These are phyloP conservation scores for Alternaria angustiovoidea DNA, from an alignment of 2,329 filamentous ascomycete species.

Conservation along the genomic window DNA sequence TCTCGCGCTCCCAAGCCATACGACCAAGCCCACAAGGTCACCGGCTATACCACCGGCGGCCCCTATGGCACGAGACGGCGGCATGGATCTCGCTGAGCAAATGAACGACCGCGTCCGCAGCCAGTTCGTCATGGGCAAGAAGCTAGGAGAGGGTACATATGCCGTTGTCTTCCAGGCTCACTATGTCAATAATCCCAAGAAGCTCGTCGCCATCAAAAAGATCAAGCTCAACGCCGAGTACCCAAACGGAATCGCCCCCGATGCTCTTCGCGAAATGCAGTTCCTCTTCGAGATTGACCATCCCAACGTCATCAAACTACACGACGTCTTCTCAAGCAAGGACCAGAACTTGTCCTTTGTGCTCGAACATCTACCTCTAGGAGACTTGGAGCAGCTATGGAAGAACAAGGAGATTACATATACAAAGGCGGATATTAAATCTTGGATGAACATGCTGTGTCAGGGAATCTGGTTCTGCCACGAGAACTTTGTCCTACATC, in stretches of 20 bases:
- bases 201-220: conserved; percentile 90
- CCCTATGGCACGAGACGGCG: conserved; percentile 27
- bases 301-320: conserved; percentile 92
- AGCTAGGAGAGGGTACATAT: conserved; percentile 95
- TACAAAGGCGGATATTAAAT: conserved; percentile 89
- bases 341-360: conserved; percentile 97
- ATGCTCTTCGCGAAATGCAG: conserved; percentile 94
- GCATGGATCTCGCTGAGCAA: conserved; percentile 55
- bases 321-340: conserved; percentile 93
- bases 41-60: conserved; percentile 22
- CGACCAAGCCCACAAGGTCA: conserved; percentile 23
- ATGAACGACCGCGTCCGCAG: conserved; percentile 66
- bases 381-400: conserved; percentile 87
- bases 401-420: conserved; percentile 86
- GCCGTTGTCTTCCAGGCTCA: conserved; percentile 93
- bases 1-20: conserved; percentile 43
- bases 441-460: conserved; percentile 98
- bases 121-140: conserved; percentile 92
- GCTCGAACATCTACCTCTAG: conserved; percentile 90
- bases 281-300: conserved; percentile 93
- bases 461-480: conserved; percentile 97
- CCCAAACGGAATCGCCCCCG: conserved; percentile 89
- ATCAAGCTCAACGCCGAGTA: conserved; percentile 88
- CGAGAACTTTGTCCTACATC: conserved; percentile 90
- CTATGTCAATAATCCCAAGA: conserved; percentile 73